Evolutionary conservation across 352 stramenopile genomes (phyloP), one percentile per base, ranked within the genome.

Genomic region (Globisporangium acanthophoron): DNA sequence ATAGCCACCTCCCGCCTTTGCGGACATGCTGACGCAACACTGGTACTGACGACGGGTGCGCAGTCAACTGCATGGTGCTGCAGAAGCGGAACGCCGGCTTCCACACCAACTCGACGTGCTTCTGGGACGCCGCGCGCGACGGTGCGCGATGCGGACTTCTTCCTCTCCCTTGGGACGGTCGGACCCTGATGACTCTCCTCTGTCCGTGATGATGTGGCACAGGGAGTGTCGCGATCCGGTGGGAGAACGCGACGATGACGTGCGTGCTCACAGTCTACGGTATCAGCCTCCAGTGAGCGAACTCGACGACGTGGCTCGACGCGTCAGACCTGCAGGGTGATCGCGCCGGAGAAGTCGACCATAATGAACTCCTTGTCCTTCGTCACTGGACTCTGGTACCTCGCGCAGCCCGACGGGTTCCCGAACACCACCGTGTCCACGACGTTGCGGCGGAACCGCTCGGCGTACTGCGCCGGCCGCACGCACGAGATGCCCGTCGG

Each of bases 41-140:
- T 24, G 1, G 13, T 21, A 15, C 41, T 21, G 9, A 24, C 16
- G 41, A 13, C 18, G 24, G 24, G 24, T 21, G 35, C 20, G 31
- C 70, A 94, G 86, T 93, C 31, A 90, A 96, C 68, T 90, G 81
- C 67, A 85, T 83, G 47, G 81, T 96, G 55, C 66, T 96, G n/a
- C 86, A 96, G 65, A 96, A 96, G 79, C 74, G 84, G 21, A 96
- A 96, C 58, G 80, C 84, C 13, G 84, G 86, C 46, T 92, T 80
- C 59, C 86, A 96, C 70, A 92, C 82, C 63, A 94, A 89, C 61
- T 93, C 84, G 45, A 78, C 86, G 29, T 94, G 84, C 63, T 92
- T 92, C 67, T 96, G 86, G 86, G 84, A 96, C 58, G 77, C 86
- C 33, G 69, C 91, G 40, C 85, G 80, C 33, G 86, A 96, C 58